phyloP scores from a whole-genome alignment of 306 rosid genomes.

The Cucurbita pepo region DNA sequence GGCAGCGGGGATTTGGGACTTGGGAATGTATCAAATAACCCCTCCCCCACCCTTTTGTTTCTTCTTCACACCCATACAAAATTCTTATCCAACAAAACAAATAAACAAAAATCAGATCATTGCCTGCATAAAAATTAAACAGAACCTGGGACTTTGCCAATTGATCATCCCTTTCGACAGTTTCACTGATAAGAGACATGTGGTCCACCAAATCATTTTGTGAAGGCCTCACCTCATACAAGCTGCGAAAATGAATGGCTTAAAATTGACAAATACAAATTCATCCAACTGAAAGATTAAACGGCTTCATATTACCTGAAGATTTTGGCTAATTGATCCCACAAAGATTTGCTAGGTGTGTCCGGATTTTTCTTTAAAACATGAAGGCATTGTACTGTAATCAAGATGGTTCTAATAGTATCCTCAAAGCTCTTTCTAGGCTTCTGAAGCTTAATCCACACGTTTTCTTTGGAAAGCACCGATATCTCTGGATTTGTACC shows the following conservation, averaged over 20 bases:
- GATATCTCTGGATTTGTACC: conserved; percentile 42
- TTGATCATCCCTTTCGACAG: conserved; percentile 19
- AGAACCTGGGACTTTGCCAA: conserved; percentile 59
- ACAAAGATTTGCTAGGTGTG: conserved; percentile 35
- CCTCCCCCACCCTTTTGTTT: background rate
- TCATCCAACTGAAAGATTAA: background rate
- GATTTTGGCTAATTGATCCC: conserved; percentile 54
- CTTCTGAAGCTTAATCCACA: conserved; percentile 64
- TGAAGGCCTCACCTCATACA: conserved; percentile 31
- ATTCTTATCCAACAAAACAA: background rate
- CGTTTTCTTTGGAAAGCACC: conserved; percentile 42
- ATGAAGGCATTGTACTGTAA: conserved; percentile 51
- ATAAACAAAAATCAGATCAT: background rate
- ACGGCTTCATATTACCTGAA: conserved; percentile 31
- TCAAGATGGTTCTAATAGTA: conserved; percentile 38
- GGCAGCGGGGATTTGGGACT: background rate
- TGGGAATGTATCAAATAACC: background rate
- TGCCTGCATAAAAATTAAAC: background rate
- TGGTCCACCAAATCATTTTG: conserved; percentile 29
- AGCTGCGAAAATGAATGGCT: conserved; percentile 28
- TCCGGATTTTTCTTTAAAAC: conserved; percentile 41
- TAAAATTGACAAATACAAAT: background rate
- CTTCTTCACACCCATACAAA: background rate
- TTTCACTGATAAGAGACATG: conserved; percentile 19
- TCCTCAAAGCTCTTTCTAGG: conserved; percentile 67